A percentile compares a stretch with the other conserved stretches of the same genome.
These are phyloP conservation scores for Calophaca sinica DNA, from an alignment of 306 rosid genomes.

Conservation along the genomic window DNA sequence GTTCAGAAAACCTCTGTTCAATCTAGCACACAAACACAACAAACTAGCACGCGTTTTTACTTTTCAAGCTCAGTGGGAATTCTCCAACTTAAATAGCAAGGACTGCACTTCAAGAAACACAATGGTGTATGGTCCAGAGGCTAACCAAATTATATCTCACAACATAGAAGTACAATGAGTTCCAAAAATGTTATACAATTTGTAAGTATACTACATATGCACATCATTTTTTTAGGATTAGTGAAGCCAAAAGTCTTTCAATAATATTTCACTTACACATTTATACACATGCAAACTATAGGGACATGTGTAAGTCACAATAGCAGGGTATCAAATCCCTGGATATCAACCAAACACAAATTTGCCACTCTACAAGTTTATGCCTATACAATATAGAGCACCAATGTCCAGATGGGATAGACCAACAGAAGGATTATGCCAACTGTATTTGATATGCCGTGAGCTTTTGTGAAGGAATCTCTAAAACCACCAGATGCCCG, in stretches of 20 bases:
- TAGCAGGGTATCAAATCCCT: background rate
- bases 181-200: background rate
- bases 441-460: slow-evolving; percentile 72
- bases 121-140: too few relatives aligned
- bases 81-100: too few relatives aligned
- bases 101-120: too few relatives aligned
- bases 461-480: slow-evolving; percentile 74
- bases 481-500: slow-evolving; percentile 91
- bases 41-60: too few relatives aligned
- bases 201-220: background rate
- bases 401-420: slow-evolving; percentile 81
- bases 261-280: slow-evolving; percentile 30
- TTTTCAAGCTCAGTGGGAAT: too few relatives aligned
- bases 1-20: too few relatives aligned
- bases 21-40: too few relatives aligned
- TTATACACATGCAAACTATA: slow-evolving; percentile 33
- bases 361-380: background rate
- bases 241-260: slow-evolving; percentile 4
- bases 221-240: background rate
- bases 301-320: slow-evolving; percentile 17
- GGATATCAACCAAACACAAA: slow-evolving; percentile 15
- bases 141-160: too few relatives aligned
- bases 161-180: too few relatives aligned
- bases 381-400: slow-evolving; percentile 52
- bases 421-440: slow-evolving; percentile 81